These are phyloP conservation scores for Lachancea mirantina DNA, from an alignment of 805 yeast species.

Conservation along the genomic window DNA sequence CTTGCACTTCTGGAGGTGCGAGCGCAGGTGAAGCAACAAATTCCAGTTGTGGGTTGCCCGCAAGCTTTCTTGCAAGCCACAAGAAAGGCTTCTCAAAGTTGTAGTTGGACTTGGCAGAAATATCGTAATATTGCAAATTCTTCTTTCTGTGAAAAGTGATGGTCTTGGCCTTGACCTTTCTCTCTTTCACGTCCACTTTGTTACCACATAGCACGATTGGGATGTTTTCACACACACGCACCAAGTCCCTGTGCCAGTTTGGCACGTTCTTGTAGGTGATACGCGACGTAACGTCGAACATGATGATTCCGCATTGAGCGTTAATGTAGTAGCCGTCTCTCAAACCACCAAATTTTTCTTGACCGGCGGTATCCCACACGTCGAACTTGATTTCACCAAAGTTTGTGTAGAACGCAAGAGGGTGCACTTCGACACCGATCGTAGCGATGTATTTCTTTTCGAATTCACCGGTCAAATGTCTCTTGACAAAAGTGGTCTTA, in stretches of 20 bases:
- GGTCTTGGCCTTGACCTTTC: slow-evolving; percentile 99
- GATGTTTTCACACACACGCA: slow-evolving; percentile 98
- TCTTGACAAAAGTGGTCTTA: slow-evolving; percentile 98
- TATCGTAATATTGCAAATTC: slow-evolving; percentile 98
- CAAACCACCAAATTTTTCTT: slow-evolving; percentile 98
- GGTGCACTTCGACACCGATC: slow-evolving; percentile 99
- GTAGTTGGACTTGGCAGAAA: slow-evolving; percentile 98
- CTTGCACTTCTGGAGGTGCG: slow-evolving; percentile 99
- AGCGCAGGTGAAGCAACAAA: slow-evolving; percentile 99
- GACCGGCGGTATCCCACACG: slow-evolving; percentile 99
- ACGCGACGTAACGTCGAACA: slow-evolving; percentile 99
- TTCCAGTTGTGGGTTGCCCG: slow-evolving; percentile 96
- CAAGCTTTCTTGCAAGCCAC: slow-evolving; percentile 99
- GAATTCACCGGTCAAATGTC: slow-evolving; percentile 99
- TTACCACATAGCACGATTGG: slow-evolving; percentile 99
- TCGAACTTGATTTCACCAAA: slow-evolving; percentile 98
- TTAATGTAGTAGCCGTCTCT: slow-evolving; percentile 99
- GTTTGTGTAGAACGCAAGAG: slow-evolving; percentile 95
- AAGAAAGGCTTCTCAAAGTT: slow-evolving; percentile 99
- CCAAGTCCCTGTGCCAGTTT: slow-evolving; percentile 99
- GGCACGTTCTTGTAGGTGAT: slow-evolving; percentile 99
- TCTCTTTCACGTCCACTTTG: slow-evolving; percentile 99
- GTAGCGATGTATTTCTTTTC: slow-evolving; percentile 99
- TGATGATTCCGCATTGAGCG: slow-evolving; percentile 99
- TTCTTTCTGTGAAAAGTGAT: slow-evolving; percentile 99